phyloP scores from a whole-genome alignment of 306 rosid species.

The Trichosanthes truncata region DNA sequence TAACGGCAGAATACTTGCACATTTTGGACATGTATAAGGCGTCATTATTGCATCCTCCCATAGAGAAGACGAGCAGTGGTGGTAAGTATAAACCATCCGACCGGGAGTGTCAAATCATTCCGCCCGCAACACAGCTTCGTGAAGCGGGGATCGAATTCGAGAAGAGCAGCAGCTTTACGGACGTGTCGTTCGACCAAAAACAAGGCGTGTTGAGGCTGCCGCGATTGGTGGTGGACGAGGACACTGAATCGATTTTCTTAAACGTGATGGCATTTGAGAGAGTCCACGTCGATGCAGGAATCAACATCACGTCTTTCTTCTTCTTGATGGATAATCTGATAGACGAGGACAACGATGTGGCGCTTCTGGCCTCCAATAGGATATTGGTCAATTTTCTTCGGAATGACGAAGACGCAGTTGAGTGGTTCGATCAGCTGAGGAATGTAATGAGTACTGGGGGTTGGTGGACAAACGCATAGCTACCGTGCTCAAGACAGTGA shows the following conservation, averaged over 20 bases:
- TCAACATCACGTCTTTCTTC: conserved; percentile 24
- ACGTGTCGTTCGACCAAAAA: conserved; percentile 17
- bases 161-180: conserved; percentile 23
- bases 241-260: conserved; percentile 17
- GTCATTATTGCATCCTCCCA: conserved; percentile 7
- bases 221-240: conserved; percentile 18
- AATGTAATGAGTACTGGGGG: too few relatives aligned
- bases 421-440: conserved; percentile 13
- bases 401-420: conserved; percentile 16
- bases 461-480: not conserved
- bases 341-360: conserved; percentile 29
- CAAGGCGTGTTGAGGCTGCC: conserved; percentile 25
- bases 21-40: conserved; percentile 29
- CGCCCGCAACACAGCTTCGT: conserved; percentile 30
- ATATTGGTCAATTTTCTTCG: conserved; percentile 29
- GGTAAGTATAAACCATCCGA: too few relatives aligned
- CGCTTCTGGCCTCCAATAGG: conserved; percentile 4
- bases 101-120: not conserved
- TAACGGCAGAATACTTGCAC: conserved; percentile 21
- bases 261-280: conserved; percentile 46
- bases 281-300: conserved; percentile 29
- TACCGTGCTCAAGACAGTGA: not conserved
- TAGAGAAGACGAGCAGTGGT: not conserved
- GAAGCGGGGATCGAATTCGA: conserved; percentile 36
- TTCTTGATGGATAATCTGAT: conserved; percentile 40